Percentiles rank a stretch among this genome's conserved stretches.
Evolutionary conservation across 23 red algal genomes (phyloP).

Genomic region (Gracilaria domingensis): DNA sequence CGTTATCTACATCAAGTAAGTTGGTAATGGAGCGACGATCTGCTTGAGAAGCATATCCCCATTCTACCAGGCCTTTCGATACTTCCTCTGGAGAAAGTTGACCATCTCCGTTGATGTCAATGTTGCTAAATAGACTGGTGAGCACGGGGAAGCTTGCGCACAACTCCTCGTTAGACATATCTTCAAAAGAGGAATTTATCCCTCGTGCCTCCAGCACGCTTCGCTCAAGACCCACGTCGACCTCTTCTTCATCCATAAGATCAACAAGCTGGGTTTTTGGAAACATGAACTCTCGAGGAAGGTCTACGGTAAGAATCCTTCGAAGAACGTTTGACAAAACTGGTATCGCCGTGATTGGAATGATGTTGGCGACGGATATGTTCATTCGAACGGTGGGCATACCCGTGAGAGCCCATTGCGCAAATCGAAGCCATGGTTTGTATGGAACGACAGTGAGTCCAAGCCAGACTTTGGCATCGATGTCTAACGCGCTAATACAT

Average conservation of each 20-base stretch:
- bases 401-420: conserved; percentile 59
- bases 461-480: conserved; percentile 65
- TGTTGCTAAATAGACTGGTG: conserved; percentile 25
- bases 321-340: conserved; percentile 42
- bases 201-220: background rate
- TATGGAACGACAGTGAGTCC: conserved; percentile 64
- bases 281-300: conserved; percentile 60
- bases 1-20: conserved; percentile 40
- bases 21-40: conserved; percentile 42
- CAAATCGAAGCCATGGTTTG: conserved; percentile 45
- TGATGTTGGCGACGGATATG: conserved; percentile 27
- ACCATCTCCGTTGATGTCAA: conserved; percentile 68
- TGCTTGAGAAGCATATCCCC: conserved; percentile 59
- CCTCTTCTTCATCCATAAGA: conserved; percentile 16
- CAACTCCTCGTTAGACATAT: conserved; percentile 25
- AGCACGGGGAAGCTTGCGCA: conserved; percentile 18
- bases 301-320: conserved; percentile 51
- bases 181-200: background rate
- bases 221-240: background rate
- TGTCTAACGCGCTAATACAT: conserved; percentile 45
- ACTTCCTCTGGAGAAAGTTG: conserved; percentile 45
- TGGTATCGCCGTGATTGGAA: conserved; percentile 70
- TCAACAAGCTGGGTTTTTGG: conserved; percentile 55
- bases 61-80: conserved; percentile 51
- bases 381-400: conserved; percentile 57